Percentiles rank a stretch among this genome's conserved stretches.
phyloP scores from a whole-genome alignment of 345 rosid genomes.

The Camelina sativa region DNA sequence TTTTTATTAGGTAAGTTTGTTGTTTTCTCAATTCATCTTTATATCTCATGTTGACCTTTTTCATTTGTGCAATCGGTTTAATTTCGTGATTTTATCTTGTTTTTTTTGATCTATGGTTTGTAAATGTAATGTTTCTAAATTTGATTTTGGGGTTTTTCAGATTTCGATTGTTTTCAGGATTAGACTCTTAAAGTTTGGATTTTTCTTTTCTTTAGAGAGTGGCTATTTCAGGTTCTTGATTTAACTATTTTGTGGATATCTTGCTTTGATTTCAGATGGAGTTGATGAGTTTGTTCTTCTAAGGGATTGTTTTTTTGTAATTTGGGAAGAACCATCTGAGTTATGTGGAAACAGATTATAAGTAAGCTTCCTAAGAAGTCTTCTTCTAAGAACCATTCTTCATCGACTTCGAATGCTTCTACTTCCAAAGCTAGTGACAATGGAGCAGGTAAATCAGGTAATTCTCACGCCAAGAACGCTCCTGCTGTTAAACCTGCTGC shows the following conservation, averaged over 20 bases:
- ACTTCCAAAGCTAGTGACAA: constrained; percentile 53
- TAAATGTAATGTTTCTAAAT: constrained; percentile 12
- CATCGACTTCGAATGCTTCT: constrained; percentile 43
- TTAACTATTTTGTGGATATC: neutral
- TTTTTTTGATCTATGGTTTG: neutral
- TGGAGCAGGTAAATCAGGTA: constrained; percentile 49
- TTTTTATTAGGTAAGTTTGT: constrained; percentile 36
- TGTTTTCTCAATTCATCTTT: neutral
- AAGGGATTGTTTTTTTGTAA: neutral
- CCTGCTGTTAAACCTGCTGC: constrained; percentile 48
- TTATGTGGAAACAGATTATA: constrained; percentile 78
- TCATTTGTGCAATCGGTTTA: constrained; percentile 26
- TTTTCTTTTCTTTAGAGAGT: constrained; percentile 19
- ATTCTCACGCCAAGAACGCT: constrained; percentile 41
- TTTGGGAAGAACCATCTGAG: constrained; percentile 30
- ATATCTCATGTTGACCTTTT: constrained; percentile 16
- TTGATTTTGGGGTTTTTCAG: neutral
- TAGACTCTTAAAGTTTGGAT: constrained; percentile 32
- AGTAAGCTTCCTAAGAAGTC: constrained; percentile 90
- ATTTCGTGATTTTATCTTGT: constrained; percentile 25
- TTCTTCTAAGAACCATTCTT: constrained; percentile 56
- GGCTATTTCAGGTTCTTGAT: constrained; percentile 33
- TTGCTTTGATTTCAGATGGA: constrained; percentile 7
- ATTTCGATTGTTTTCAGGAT: constrained; percentile 24
- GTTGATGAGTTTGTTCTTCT: constrained; percentile 16